These are phyloP conservation scores for Cicer arietinum DNA, from an alignment of 306 rosid species.

Conservation along the genomic window DNA sequence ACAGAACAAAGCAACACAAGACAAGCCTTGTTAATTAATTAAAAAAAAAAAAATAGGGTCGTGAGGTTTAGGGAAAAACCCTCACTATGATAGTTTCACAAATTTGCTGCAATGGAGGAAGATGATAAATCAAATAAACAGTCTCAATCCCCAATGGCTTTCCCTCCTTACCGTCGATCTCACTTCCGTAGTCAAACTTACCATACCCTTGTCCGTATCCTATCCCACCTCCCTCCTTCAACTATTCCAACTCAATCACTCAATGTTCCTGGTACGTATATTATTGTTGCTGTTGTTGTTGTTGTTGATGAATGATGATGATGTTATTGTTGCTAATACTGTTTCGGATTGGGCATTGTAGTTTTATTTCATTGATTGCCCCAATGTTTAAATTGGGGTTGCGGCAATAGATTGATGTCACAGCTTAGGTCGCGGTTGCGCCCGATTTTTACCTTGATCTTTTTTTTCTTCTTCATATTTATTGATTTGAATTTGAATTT, in stretches of 20 bases:
- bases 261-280: conserved; percentile 41
- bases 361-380: conserved; percentile 11
- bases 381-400: no score
- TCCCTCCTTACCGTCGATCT: conserved; percentile 55
- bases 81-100: not conserved
- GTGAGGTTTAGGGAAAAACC: not conserved
- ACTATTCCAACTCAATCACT: conserved; percentile 40
- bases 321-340: not conserved
- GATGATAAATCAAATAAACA: conserved; percentile 25
- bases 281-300: not conserved
- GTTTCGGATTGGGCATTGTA: not conserved
- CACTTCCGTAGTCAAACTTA: conserved; percentile 64
- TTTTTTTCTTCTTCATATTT: not conserved
- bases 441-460: not conserved
- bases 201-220: conserved; percentile 52
- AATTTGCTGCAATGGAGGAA: conserved; percentile 47
- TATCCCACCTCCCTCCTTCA: conserved; percentile 40
- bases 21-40: no score
- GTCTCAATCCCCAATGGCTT: conserved; percentile 39
- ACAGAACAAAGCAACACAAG: no score
- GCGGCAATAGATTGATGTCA: not conserved
- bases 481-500: not conserved
- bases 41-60: no score
- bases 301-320: not conserved
- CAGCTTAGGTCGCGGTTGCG: not conserved